Percentiles rank a stretch among this genome's conserved stretches.
Conservation (phyloP, 2,329 filamentous ascomycete species). For the Fusarium illudens region DNA sequence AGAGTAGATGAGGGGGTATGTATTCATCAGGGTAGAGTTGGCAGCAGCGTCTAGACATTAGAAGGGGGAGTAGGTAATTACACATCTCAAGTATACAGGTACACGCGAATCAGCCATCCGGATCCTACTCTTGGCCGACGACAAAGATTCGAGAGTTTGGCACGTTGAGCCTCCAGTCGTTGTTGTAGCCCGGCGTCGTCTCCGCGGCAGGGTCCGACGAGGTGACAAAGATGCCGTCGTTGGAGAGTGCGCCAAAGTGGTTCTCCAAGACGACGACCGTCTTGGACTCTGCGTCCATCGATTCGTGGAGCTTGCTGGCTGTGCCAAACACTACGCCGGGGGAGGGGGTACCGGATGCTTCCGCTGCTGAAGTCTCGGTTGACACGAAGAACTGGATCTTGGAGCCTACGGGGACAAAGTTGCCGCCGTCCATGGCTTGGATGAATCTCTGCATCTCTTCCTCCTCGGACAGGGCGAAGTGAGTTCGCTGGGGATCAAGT, state of each 20-base stretch:
- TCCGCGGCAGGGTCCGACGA: slow-evolving; percentile 33
- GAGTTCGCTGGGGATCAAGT: slow-evolving; percentile 73
- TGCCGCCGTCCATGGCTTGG: slow-evolving; percentile 55
- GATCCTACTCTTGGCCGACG: not conserved
- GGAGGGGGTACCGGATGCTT: slow-evolving; percentile 16
- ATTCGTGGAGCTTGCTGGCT: slow-evolving; percentile 30
- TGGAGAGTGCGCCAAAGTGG: slow-evolving; percentile 71
- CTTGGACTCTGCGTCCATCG: slow-evolving; percentile 6
- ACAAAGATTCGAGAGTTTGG: slow-evolving; percentile 47
- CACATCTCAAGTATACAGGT: slow-evolving; percentile 19
- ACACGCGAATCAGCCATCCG: not conserved
- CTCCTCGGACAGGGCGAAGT: slow-evolving; percentile 56
- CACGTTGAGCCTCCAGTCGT: slow-evolving; percentile 48
- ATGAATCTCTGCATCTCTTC: slow-evolving; percentile 64
- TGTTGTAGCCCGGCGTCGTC: slow-evolving; percentile 41
- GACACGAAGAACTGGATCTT: slow-evolving; percentile 72
- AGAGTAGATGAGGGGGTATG: not conserved
- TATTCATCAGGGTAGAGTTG: not conserved
- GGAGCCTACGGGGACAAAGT: slow-evolving; percentile 70
- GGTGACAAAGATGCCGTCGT: slow-evolving; percentile 65
- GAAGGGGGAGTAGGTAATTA: slow-evolving; percentile 4
- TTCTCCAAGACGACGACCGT: slow-evolving; percentile 43
- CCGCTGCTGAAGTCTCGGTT: slow-evolving; percentile 40
- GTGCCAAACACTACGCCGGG: slow-evolving; percentile 48
- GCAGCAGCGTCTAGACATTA: not conserved